Base-by-base conservation (phyloP, 2,329 filamentous ascomycete species). In the Neonectria punicea region DNA sequence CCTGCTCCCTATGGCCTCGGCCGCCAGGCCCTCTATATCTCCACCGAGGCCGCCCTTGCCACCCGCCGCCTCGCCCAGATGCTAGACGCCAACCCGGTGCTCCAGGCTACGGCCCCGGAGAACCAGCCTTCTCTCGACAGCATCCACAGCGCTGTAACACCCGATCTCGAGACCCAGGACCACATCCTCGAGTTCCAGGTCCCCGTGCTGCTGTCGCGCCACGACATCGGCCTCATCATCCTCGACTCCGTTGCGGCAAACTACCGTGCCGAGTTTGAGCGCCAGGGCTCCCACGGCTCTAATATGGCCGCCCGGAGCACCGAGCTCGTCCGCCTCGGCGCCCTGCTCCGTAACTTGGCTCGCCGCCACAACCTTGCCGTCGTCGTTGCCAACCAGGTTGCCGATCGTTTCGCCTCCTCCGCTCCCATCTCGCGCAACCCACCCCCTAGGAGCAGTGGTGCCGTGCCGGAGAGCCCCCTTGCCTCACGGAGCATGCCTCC, bases 191-290 rank as follows among this genome's bases (percentile, higher is more conserved):
- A 90, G 69, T 98, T 93, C 79, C 96, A 99, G 78, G 90, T 98
- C 6, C 96, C 96, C 1, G 91, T 97, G 18, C 90, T 94, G 30
- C 89, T 97, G 20, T 83, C 87, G 69, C 88, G 92, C 51, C 89
- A 93, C 78, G 86, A 90, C 66, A 85, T 97, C 57, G 93, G 95
- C 2, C 86, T 99, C 1, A 81, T 99, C 1, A 86, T 98, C 14
- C 82, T 99, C 34, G 96, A 99, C 81, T 97, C 93, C 5, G 91
- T 99, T 30, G 94, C 96, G 0, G 94, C 96, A 65, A 99, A 99
- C 80, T 99, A 96, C 79, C 91, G 96, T 68, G 94, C 93, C 54
- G 95, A 98, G 78, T 96, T 94, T 73, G 92, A 94, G 71, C 86
- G 89, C 61, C 80, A 81, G 67, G 80, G 81, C 53, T 77, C 78